These are phyloP conservation scores for Colletotrichum plurivorum DNA, from an alignment of 2,329 filamentous ascomycete species.

Conservation along the genomic window DNA sequence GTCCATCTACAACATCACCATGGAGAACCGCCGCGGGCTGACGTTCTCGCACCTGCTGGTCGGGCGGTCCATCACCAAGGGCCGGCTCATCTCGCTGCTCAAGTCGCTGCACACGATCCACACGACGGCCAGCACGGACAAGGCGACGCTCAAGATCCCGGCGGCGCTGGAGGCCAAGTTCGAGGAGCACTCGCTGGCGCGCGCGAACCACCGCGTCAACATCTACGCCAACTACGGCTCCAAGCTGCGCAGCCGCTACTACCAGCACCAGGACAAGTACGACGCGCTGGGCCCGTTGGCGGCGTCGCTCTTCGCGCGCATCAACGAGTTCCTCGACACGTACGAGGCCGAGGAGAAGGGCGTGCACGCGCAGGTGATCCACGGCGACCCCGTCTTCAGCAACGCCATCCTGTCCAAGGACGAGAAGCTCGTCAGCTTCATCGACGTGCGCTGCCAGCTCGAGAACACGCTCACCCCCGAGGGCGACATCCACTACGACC, in stretches of 20 bases:
- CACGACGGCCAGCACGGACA: conserved; percentile 40
- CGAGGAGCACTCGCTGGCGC: conserved; percentile 41
- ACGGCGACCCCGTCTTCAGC: conserved; percentile 50
- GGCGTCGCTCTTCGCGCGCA: conserved; percentile 43
- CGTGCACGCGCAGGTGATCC: conserved; percentile 45
- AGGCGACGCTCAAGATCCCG: conserved; percentile 43
- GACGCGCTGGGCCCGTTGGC: conserved; percentile 45
- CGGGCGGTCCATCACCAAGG: conserved; percentile 49
- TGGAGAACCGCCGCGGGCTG: conserved; percentile 47
- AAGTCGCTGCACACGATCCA: conserved; percentile 45
- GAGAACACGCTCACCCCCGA: conserved; percentile 45
- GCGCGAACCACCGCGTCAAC: conserved; percentile 44
- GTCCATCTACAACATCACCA: conserved; percentile 46
- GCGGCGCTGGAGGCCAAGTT: conserved; percentile 44
- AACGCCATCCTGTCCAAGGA: conserved; percentile 48
- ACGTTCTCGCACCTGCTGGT: conserved; percentile 48
- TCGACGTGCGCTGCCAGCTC: conserved; percentile 49
- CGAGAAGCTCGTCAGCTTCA: conserved; percentile 46
- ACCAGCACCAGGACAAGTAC: conserved; percentile 42
- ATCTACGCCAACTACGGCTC: conserved; percentile 47
- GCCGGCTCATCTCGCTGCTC: conserved; percentile 46
- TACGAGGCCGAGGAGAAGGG: conserved; percentile 49
- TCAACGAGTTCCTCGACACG: conserved; percentile 47
- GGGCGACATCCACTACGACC: conserved; percentile 49
- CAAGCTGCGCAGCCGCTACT: conserved; percentile 45